Evolutionary conservation across 108 stramenopile species (phyloP), one percentile per base, ranked within the genome.

Genomic region (Fistulifera pelliculosa): DNA sequence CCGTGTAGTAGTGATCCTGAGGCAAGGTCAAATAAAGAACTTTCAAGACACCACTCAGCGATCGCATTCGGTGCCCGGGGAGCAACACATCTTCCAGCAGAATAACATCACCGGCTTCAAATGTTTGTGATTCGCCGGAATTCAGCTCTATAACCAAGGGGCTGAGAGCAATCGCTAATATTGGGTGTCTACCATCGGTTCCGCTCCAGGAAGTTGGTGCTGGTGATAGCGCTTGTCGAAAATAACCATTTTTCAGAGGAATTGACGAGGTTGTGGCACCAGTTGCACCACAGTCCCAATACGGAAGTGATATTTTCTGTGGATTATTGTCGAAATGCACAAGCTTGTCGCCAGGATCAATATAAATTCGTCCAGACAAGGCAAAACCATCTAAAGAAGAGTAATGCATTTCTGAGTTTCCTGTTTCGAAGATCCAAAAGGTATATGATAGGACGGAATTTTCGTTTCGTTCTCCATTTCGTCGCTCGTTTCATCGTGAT

Each of bases 61-160:
- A 58, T 24, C 63, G 54, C 23, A 74, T 39, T 28, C 67, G 68
- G 47, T 79, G 77, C 28, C 77, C 77, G 12, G 62, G 67, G 7
- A 43, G 27, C 43, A 79, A 13, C 1, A 68, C 71, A 65, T 79
- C 73, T 52, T 79, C 77, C 55, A 79, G 47, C 16, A 79, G 40
- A 42, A 79, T 52, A 18, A 74, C 69, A 50, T 71, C 66, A 0
- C 77, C 77, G 1, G 70, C 54, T 43, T 51, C 44, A 41, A 79
- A 65, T 14, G 44, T 49, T 40, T 65, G 60, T 1, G 35, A 40
- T 56, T 71, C 62, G 0, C 68, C 70, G 12, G 64, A 67, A 56
- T 74, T 79, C 47, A 74, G 19, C 7, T 60, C 64, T 15, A 79
- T 50, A 22, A 67, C 66, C 31, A 74, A 23, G 6, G 62, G 48